phyloP scores from a whole-genome alignment of 2,329 filamentous ascomycete species.

The Hypoxylon sp. region DNA sequence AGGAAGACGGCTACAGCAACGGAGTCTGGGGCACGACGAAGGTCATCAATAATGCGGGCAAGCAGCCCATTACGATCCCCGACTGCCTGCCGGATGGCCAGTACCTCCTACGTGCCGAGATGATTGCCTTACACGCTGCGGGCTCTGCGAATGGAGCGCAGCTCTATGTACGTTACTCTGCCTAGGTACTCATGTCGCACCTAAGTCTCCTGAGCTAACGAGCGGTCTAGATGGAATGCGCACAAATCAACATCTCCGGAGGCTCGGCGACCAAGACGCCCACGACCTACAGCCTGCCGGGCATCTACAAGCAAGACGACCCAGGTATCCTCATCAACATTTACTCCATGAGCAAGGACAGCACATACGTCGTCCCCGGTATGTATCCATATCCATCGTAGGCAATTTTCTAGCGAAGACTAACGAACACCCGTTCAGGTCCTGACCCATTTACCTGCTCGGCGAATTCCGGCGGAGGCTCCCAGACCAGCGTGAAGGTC shows the following conservation, averaged over 20 bases:
- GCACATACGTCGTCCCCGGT: constrained; percentile 55
- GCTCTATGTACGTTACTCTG: constrained; percentile 57
- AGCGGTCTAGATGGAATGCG: constrained; percentile 60
- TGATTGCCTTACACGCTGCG: constrained; percentile 70
- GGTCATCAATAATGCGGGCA: constrained; percentile 64
- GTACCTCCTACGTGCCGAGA: constrained; percentile 72
- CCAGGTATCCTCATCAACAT: constrained; percentile 58
- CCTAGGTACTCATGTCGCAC: no score
- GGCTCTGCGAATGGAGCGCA: constrained; percentile 61
- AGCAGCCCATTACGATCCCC: constrained; percentile 68
- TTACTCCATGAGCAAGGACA: constrained; percentile 54
- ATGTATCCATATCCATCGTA: constrained; percentile 7
- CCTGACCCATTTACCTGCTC: constrained; percentile 48
- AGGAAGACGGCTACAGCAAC: constrained; percentile 49
- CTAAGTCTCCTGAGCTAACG: constrained; percentile 6
- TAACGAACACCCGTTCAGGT: constrained; percentile 28
- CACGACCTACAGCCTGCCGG: constrained; percentile 56
- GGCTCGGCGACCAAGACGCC: constrained; percentile 52
- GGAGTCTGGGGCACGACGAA: constrained; percentile 55
- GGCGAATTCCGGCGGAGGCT: constrained; percentile 20
- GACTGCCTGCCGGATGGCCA: constrained; percentile 67
- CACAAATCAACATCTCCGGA: constrained; percentile 53
- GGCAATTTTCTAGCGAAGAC: background rate
- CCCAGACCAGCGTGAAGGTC: constrained; percentile 23
- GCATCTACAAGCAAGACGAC: constrained; percentile 58